A percentile compares a stretch with the other conserved stretches of the same genome.
phyloP scores from a whole-genome alignment of 2,329 filamentous ascomycete species.

The Aspergillus sp. region DNA sequence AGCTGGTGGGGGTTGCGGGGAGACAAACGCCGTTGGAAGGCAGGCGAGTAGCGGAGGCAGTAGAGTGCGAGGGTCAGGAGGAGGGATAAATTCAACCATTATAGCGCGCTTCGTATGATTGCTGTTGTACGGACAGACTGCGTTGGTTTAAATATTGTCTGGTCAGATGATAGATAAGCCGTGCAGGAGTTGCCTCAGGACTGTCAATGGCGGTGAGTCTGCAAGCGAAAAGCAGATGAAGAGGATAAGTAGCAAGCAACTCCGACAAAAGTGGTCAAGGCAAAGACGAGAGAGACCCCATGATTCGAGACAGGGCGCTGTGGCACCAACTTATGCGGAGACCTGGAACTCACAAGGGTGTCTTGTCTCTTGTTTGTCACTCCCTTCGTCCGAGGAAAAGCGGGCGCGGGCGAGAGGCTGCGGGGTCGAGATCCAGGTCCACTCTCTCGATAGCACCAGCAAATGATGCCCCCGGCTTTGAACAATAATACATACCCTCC shows the following conservation, averaged over 20 bases:
- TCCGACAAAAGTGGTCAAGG: neutral
- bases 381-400: conserved; percentile 19
- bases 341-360: neutral
- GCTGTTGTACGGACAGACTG: neutral
- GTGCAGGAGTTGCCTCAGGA: neutral
- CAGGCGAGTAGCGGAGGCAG: conserved; percentile 65
- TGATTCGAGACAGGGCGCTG: neutral
- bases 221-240: neutral
- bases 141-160: neutral
- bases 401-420: conserved; percentile 12
- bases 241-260: neutral
- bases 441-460: neutral
- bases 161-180: neutral
- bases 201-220: neutral
- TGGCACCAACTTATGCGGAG: neutral
- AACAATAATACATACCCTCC: neutral
- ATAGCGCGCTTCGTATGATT: conserved; percentile 19
- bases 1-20: conserved; percentile 59
- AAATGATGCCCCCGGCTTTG: neutral
- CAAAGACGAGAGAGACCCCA: neutral
- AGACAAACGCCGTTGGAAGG: conserved; percentile 60
- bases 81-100: conserved; percentile 56
- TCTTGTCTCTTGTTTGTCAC: neutral
- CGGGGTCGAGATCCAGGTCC: conserved; percentile 11
- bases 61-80: conserved; percentile 56